Conservation (phyloP, 306 rosid genomes). For the Spatholobus suberectus region DNA sequence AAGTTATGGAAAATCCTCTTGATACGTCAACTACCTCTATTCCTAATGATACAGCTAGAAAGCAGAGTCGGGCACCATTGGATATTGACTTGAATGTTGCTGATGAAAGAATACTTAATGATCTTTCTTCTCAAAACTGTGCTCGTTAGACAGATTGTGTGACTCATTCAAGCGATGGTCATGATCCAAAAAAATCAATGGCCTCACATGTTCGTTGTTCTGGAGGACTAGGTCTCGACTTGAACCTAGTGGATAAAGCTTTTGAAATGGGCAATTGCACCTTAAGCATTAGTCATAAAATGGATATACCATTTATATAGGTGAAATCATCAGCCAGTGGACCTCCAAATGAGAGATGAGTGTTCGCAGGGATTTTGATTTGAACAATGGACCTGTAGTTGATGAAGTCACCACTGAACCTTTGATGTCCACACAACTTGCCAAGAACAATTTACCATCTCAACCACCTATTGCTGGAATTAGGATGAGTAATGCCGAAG, state of each 20-base stretch:
- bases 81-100: slow-evolving; percentile 74
- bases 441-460: slow-evolving; percentile 49
- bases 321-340: slow-evolving; percentile 41
- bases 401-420: slow-evolving; percentile 54
- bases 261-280: slow-evolving; percentile 57
- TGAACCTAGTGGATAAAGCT: slow-evolving; percentile 61
- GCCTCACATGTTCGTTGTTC: slow-evolving; percentile 41
- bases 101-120: slow-evolving; percentile 66
- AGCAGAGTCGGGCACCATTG: slow-evolving; percentile 49
- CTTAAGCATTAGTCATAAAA: slow-evolving; percentile 41
- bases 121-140: slow-evolving; percentile 50
- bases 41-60: slow-evolving; percentile 40
- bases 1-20: slow-evolving; percentile 45
- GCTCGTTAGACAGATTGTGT: slow-evolving; percentile 19
- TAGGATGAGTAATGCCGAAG: slow-evolving; percentile 57
- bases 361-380: slow-evolving; percentile 64
- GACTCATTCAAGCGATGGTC: slow-evolving; percentile 27
- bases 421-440: slow-evolving; percentile 43
- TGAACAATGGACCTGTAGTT: slow-evolving; percentile 68
- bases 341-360: slow-evolving; percentile 42
- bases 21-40: slow-evolving; percentile 32
- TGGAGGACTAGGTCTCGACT: slow-evolving; percentile 78
- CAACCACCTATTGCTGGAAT: slow-evolving; percentile 55
- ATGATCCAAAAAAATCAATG: too few species aligned
- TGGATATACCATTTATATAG: slow-evolving; percentile 44